Percentiles rank a stretch among this genome's conserved stretches.
These are phyloP conservation scores for Apiospora sp. DNA, from an alignment of 2,329 filamentous ascomycete species.

Conservation along the genomic window DNA sequence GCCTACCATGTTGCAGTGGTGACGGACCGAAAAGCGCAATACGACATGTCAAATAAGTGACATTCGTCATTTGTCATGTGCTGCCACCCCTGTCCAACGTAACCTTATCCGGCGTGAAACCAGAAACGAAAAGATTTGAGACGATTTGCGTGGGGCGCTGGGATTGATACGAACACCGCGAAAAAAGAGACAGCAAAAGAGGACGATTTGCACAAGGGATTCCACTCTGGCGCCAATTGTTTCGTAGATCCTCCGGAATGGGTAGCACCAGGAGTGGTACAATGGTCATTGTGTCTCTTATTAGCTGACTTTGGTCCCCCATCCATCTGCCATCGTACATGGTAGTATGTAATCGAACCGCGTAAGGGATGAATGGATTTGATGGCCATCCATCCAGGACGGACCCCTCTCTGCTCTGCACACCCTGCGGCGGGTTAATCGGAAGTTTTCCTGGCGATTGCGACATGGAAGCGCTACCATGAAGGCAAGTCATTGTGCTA, in stretches of 20 bases:
- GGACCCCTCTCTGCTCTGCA: background rate
- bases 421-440: background rate
- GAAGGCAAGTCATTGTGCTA: background rate
- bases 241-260: slow-evolving; percentile 27
- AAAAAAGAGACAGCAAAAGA: background rate
- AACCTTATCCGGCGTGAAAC: slow-evolving; percentile 26
- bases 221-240: slow-evolving; percentile 23
- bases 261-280: background rate
- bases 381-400: background rate
- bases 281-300: background rate
- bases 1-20: background rate
- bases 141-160: slow-evolving; percentile 11
- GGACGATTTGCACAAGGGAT: slow-evolving; percentile 15
- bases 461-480: background rate
- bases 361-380: background rate
- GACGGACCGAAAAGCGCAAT: slow-evolving; percentile 5
- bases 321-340: background rate
- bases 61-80: slow-evolving; percentile 20
- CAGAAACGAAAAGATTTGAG: slow-evolving; percentile 26
- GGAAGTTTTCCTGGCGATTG: slow-evolving; percentile 21
- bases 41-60: slow-evolving; percentile 3
- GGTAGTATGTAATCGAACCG: background rate
- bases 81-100: slow-evolving; percentile 13
- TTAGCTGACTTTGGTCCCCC: background rate
- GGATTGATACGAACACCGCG: background rate